phyloP scores from a whole-genome alignment of 345 rosid genomes.

The Lepidium aucheri region DNA sequence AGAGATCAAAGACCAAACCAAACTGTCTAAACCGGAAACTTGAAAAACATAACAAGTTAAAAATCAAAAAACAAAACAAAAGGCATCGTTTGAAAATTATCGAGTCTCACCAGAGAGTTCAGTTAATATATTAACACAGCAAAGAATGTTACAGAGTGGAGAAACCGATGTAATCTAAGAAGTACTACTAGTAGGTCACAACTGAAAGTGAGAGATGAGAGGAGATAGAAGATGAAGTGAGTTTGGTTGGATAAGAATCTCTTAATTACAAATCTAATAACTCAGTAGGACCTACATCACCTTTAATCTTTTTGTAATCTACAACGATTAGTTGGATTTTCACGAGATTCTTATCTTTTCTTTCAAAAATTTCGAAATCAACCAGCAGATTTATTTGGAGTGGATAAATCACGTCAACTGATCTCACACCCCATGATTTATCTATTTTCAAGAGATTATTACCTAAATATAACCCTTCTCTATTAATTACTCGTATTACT shows the following conservation, averaged over 20 bases:
- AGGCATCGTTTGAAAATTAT: neutral
- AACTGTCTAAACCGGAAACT: neutral
- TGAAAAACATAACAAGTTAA: neutral
- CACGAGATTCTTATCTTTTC: neutral
- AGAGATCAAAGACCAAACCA: neutral
- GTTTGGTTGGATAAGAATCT: constrained; percentile 12
- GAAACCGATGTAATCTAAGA: neutral
- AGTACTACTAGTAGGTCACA: neutral
- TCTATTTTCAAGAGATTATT: neutral
- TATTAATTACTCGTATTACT: neutral
- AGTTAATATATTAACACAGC: neutral
- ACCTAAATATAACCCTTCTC: neutral
- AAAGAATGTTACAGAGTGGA: neutral
- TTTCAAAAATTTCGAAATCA: neutral
- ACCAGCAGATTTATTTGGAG: neutral
- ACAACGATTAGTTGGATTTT: neutral
- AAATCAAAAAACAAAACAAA: neutral
- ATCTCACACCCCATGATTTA: neutral
- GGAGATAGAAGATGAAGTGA: neutral
- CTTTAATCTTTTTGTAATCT: neutral
- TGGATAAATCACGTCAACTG: neutral
- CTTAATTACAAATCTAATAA: neutral
- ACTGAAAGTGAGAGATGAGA: neutral
- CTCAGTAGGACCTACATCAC: neutral
- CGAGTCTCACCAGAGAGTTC: neutral